A percentile compares a stretch with the other conserved stretches of the same genome.
phyloP scores from a whole-genome alignment of 169 alveolate genomes.

The Plasmodium sp. region DNA sequence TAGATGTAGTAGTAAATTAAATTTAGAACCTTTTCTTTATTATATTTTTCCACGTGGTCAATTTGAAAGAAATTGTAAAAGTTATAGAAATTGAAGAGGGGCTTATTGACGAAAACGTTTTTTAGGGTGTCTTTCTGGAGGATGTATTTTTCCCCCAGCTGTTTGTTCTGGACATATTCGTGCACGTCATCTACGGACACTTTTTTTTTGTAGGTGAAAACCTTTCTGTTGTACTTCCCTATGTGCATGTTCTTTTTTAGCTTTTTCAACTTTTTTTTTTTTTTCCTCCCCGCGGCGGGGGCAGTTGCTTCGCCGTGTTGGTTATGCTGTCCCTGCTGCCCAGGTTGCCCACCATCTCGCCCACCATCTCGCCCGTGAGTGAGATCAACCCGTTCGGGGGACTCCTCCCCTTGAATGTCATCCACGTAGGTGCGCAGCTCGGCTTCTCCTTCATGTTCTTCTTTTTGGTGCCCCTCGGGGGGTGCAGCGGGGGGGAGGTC shows the following conservation, averaged over 20 bases:
- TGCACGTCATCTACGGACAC: slow-evolving; percentile 53
- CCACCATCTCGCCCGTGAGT: neutral
- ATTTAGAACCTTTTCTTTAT: slow-evolving; percentile 58
- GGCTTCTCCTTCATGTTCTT: neutral
- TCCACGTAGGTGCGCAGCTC: neutral
- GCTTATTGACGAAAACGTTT: slow-evolving; percentile 68
- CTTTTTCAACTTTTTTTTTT: slow-evolving; percentile 56
- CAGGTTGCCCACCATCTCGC: neutral
- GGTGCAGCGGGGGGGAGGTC: neutral
- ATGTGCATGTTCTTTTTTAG: slow-evolving; percentile 71
- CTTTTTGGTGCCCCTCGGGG: neutral
- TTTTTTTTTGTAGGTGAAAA: slow-evolving; percentile 53
- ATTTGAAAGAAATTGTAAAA: slow-evolving; percentile 72
- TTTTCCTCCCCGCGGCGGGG: neutral
- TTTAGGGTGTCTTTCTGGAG: slow-evolving; percentile 59
- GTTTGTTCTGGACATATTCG: slow-evolving; percentile 38
- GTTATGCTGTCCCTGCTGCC: neutral
- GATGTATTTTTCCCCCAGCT: slow-evolving; percentile 45
- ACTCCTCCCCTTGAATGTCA: neutral
- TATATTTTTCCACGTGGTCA: slow-evolving; percentile 73
- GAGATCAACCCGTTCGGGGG: neutral
- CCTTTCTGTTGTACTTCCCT: slow-evolving; percentile 59
- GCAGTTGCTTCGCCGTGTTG: neutral
- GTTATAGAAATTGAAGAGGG: slow-evolving; percentile 71
- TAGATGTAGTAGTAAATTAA: slow-evolving; percentile 67